Evolutionary conservation across 768 basidiomycete genomes (phyloP).

Genomic region (Phaeotremella fagi): DNA sequence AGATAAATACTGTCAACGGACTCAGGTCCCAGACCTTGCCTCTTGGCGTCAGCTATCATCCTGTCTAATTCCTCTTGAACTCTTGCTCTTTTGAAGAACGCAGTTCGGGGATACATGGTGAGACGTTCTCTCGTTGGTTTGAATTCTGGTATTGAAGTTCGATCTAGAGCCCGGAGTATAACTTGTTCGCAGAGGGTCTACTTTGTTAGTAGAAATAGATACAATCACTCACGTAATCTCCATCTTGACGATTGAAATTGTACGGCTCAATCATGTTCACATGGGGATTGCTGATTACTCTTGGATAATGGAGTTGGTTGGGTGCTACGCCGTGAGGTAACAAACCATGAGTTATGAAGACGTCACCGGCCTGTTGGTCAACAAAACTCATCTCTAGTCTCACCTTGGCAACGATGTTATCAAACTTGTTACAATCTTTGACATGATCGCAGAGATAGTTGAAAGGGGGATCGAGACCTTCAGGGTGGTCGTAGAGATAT

Average conservation of each 20-base stretch:
- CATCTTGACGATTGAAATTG: slow-evolving; percentile 26
- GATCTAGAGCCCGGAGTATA: slow-evolving; percentile 24
- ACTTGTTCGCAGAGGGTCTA: slow-evolving; percentile 31
- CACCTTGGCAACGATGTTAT: slow-evolving; percentile 18
- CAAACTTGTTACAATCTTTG: slow-evolving; percentile 16
- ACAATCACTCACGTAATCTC: slow-evolving; percentile 23
- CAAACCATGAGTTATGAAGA: slow-evolving; percentile 25
- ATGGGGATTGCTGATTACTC: slow-evolving; percentile 35
- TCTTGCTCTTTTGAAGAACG: slow-evolving; percentile 22
- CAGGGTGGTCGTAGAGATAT: slow-evolving; percentile 24
- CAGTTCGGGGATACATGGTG: slow-evolving; percentile 22
- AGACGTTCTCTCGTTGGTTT: slow-evolving; percentile 16
- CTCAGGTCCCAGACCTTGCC: slow-evolving; percentile 12
- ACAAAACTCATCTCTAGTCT: too few species aligned
- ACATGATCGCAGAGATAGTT: neutral
- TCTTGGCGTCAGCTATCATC: slow-evolving; percentile 21
- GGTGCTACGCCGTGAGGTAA: slow-evolving; percentile 16
- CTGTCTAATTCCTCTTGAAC: slow-evolving; percentile 19
- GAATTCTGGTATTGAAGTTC: slow-evolving; percentile 18
- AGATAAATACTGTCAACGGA: slow-evolving; percentile 26
- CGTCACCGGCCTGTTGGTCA: slow-evolving; percentile 30
- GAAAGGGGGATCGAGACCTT: slow-evolving; percentile 26
- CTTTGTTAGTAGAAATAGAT: neutral
- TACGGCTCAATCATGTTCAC: slow-evolving; percentile 21
- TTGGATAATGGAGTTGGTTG: slow-evolving; percentile 25